Percentiles rank a stretch among this genome's conserved stretches.
These are phyloP conservation scores for Withania somnifera DNA, from an alignment of 305 asterid genomes.

Conservation along the genomic window DNA sequence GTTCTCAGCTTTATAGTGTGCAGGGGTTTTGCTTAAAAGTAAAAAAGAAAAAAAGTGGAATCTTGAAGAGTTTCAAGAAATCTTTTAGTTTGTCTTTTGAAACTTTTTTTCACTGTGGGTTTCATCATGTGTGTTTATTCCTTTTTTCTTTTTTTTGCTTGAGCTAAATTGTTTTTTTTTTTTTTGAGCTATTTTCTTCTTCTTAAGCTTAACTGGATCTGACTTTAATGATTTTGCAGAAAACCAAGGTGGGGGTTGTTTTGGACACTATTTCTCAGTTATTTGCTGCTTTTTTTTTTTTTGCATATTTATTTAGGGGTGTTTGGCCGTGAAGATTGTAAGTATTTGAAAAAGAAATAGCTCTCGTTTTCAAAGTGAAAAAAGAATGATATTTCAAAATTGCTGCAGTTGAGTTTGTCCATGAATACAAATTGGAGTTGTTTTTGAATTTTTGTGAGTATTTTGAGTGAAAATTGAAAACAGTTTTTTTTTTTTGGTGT, in stretches of 20 bases:
- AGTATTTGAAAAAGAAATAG: too few relatives aligned
- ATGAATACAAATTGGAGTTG: too few relatives aligned
- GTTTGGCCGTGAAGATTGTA: neutral
- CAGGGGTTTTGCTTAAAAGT: conserved; percentile 8
- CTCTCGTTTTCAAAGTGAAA: too few relatives aligned
- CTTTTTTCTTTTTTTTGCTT: conserved; percentile 11
- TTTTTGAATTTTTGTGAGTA: too few relatives aligned
- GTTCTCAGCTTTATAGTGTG: conserved; percentile 12
- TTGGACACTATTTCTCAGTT: neutral
- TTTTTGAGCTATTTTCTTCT: neutral
- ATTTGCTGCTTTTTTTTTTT: neutral
- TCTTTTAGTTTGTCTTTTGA: conserved; percentile 14
- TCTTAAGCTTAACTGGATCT: neutral
- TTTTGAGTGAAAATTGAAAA: too few relatives aligned
- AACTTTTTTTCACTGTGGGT: neutral
- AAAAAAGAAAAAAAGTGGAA: conserved; percentile 13
- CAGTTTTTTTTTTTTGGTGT: too few relatives aligned
- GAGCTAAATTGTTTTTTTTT: conserved; percentile 8
- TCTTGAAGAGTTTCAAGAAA: conserved; percentile 14
- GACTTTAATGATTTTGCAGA: neutral
- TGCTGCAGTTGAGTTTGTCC: too few relatives aligned
- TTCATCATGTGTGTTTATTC: conserved; percentile 4
- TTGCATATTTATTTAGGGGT: neutral
- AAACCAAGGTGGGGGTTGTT: neutral
- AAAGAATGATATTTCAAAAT: too few relatives aligned